These are phyloP conservation scores for Sporobolomyces roseus DNA, from an alignment of 768 basidiomycete genomes.

Conservation along the genomic window DNA sequence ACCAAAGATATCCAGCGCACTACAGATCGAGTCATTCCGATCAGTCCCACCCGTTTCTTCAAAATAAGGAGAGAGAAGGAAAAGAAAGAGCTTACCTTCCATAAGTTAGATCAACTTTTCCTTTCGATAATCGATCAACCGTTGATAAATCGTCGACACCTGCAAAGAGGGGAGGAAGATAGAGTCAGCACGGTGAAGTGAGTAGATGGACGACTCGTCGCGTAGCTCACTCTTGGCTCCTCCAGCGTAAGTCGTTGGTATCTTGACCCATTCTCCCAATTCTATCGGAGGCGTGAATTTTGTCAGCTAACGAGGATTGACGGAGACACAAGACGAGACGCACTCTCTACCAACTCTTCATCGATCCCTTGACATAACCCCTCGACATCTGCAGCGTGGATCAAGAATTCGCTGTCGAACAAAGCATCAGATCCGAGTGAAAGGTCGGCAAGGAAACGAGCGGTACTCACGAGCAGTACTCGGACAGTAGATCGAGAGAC, in stretches of 20 bases:
- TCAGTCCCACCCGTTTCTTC: not conserved
- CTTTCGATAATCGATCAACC: constrained; percentile 72
- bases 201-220: too few species aligned
- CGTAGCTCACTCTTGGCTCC: constrained; percentile 84
- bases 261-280: constrained; percentile 82
- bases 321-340: constrained; percentile 43
- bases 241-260: constrained; percentile 95
- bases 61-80: not conserved
- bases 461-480: constrained; percentile 67
- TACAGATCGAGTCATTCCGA: constrained; percentile 27
- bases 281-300: constrained; percentile 52
- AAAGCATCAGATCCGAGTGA: not conserved
- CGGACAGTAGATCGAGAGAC: constrained; percentile 67
- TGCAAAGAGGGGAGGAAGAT: constrained; percentile 50
- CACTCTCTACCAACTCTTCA: constrained; percentile 74
- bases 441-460: not conserved
- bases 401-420: constrained; percentile 72
- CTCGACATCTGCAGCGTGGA: constrained; percentile 99
- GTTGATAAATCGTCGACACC: constrained; percentile 75
- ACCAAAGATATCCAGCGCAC: constrained; percentile 55
- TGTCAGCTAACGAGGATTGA: not conserved
- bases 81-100: constrained; percentile 58
- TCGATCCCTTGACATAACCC: constrained; percentile 96
- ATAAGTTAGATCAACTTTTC: constrained; percentile 80
- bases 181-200: too few species aligned